Evolutionary conservation across 2,329 filamentous ascomycete species (phyloP), one percentile per base, ranked within the genome.

Genomic region (Pseudopithomyces chartarum): DNA sequence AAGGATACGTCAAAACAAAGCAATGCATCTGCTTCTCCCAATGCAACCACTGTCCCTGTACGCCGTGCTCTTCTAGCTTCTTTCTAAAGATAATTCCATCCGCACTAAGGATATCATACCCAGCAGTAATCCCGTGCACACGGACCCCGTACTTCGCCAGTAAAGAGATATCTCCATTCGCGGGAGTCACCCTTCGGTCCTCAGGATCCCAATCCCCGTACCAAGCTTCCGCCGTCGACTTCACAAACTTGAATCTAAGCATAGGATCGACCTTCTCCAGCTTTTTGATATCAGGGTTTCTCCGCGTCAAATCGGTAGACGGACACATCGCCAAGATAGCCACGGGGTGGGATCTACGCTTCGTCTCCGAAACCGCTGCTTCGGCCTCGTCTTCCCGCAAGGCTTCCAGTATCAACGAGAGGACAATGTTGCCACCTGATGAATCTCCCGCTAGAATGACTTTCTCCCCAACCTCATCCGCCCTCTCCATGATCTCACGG

Each of bases 1-100:
- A 85, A 1, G 75, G 71, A 44, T 78, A 80, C 1, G 81, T 79
- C 34, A 87, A 67, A 1, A 82, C 78, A 51, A 86, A 87, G 57
- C 82, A 85, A 67, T 87, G 85, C 82, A 87, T 87, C 70, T 86
- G 82, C 17, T 80, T 80, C 17, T 84, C 79, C 84, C 85, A 87
- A 10, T 84, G 74, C 39, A 87, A 61, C 85, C 85, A 87, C 54
- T 82, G 74, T 0, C 85, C 85, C 1, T 69, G 47, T 0, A 86
- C 76, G 0, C 69, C 66, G 15, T 71, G 65, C 42, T 79, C 66
- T 26, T 74, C 72, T 6, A 79, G 81, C 52, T 75, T 78, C 2
- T 83, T 76, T 5, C 81, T 66, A 47, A 85, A 83, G 0, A 76
- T 59, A 1, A 82, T 38, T 1, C 79, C 82, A 60, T 86, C 84